Percentiles rank a stretch among this genome's conserved stretches.
Evolutionary conservation across 345 rosid genomes (phyloP).

Genomic region (Murraya paniculata): DNA sequence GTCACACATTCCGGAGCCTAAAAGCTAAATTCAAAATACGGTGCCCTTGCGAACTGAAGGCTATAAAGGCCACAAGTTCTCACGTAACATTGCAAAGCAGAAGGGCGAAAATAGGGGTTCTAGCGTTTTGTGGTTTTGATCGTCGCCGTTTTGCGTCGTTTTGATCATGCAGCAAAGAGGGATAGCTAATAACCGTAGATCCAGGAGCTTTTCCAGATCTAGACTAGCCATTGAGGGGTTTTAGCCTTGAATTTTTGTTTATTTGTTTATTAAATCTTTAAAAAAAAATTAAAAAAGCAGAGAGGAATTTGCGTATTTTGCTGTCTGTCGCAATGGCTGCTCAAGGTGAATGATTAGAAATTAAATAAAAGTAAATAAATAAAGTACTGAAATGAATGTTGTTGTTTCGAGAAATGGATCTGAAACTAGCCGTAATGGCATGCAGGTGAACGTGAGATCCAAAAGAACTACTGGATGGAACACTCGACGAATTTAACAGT

Average conservation of each 20-base stretch:
- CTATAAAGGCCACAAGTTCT: background rate
- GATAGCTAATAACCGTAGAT: conserved; percentile 58
- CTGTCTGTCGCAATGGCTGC: conserved; percentile 41
- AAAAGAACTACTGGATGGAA: conserved; percentile 86
- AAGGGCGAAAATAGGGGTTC: background rate
- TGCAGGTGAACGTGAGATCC: conserved; percentile 68
- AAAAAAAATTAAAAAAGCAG: background rate
- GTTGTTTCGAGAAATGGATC: background rate
- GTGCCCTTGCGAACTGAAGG: background rate
- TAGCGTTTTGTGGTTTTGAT: background rate
- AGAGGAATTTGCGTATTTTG: background rate
- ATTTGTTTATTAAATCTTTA: background rate
- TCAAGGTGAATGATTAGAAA: conserved; percentile 28
- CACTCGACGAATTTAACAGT: conserved; percentile 67
- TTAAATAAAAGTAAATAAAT: too few species aligned
- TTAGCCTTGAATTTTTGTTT: conserved; percentile 12
- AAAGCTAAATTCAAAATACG: background rate
- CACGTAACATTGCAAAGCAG: background rate
- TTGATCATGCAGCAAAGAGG: conserved; percentile 79
- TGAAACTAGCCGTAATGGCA: conserved; percentile 16
- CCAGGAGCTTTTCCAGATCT: conserved; percentile 66
- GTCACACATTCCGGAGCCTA: background rate
- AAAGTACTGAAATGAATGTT: too few species aligned
- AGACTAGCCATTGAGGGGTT: conserved; percentile 72
- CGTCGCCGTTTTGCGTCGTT: background rate